Conservation (phyloP, 2,329 filamentous ascomycete genomes). For the Penicillium freii region DNA sequence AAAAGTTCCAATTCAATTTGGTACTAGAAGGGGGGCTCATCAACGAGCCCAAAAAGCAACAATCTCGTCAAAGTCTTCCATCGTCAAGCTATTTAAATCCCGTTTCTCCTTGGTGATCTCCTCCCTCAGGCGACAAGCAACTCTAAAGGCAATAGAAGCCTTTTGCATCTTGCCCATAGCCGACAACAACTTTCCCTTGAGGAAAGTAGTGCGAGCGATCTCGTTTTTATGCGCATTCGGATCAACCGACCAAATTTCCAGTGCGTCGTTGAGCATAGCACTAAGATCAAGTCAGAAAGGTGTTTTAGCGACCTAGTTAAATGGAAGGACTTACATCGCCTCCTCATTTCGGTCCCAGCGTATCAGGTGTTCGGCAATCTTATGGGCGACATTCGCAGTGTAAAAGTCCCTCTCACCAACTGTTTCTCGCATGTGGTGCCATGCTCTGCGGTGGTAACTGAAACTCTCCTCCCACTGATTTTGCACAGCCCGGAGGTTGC, state of each 20-base stretch:
- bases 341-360: slow-evolving; percentile 7
- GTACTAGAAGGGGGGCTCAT: background rate
- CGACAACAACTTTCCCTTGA: slow-evolving; percentile 19
- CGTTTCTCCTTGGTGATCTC: slow-evolving; percentile 22
- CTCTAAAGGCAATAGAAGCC: slow-evolving; percentile 16
- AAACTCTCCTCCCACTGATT: slow-evolving; percentile 18
- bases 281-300: slow-evolving; percentile 10
- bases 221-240: slow-evolving; percentile 16
- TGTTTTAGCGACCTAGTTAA: background rate
- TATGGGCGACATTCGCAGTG: slow-evolving; percentile 23
- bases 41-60: slow-evolving; percentile 16
- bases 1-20: background rate
- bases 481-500: background rate
- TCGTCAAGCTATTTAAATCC: slow-evolving; percentile 16
- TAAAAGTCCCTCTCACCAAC: slow-evolving; percentile 28
- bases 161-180: slow-evolving; percentile 16
- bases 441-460: slow-evolving; percentile 21
- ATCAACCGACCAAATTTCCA: slow-evolving; percentile 16
- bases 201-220: slow-evolving; percentile 25
- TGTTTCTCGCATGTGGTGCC: slow-evolving; percentile 21
- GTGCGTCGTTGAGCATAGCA: slow-evolving; percentile 16
- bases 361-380: slow-evolving; percentile 24
- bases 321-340: background rate
- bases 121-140: slow-evolving; percentile 21
- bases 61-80: slow-evolving; percentile 22